Percentiles rank a stretch among this genome's conserved stretches.
phyloP scores from a whole-genome alignment of 192 early-diverging fungal genomes.

The Backusella sp. region DNA sequence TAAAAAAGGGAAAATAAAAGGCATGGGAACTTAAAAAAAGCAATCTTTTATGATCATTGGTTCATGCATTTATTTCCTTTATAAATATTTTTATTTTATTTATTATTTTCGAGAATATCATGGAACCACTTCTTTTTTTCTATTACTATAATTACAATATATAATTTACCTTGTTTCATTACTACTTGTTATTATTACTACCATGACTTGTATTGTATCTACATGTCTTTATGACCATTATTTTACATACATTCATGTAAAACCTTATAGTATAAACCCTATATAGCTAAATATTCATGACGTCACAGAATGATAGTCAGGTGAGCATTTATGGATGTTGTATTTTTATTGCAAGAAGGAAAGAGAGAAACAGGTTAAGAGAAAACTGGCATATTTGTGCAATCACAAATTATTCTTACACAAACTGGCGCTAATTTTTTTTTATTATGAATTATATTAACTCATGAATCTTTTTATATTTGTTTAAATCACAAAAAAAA shows the following conservation, averaged over 20 bases:
- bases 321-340: neutral
- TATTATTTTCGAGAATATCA: no score
- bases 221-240: neutral
- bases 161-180: neutral
- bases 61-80: neutral
- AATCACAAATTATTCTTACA: neutral
- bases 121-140: no score
- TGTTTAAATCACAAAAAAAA: neutral
- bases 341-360: neutral
- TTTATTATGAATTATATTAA: neutral
- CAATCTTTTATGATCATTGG: neutral
- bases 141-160: neutral
- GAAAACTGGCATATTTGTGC: neutral
- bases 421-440: neutral
- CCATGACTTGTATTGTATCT: neutral
- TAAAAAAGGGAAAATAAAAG: conserved; percentile 32
- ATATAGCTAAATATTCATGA: neutral
- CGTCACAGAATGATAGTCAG: neutral
- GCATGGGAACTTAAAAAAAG: neutral
- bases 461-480: neutral
- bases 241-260: neutral
- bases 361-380: neutral
- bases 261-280: neutral
- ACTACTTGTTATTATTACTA: neutral
- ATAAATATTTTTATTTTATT: no score